Evolutionary conservation across 495 filamentous ascomycete genomes (phyloP).

Genomic region (Amniculicola lignicola): DNA sequence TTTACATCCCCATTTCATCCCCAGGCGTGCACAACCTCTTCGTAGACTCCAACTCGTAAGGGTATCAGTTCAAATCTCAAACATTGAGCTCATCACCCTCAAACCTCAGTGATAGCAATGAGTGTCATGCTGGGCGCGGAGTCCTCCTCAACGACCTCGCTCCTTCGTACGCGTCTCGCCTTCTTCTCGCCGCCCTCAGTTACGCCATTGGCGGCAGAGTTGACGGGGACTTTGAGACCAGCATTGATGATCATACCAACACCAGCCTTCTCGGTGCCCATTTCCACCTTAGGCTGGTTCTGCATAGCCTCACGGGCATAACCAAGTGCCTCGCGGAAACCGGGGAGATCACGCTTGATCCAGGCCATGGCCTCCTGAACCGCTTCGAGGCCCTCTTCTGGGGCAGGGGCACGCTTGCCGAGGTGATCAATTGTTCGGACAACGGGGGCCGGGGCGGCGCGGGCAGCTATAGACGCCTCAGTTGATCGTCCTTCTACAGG

Average conservation of each 20-base stretch:
- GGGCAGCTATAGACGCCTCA: too few relatives aligned
- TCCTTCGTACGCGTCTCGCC: too few relatives aligned
- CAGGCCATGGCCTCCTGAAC: conserved; percentile 25
- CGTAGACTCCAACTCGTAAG: conserved; percentile 1
- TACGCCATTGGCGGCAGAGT: conserved; percentile 32
- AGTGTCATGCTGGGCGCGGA: conserved; percentile 32
- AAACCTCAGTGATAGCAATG: conserved; percentile 37
- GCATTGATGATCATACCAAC: conserved; percentile 35
- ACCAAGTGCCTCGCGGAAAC: conserved; percentile 29
- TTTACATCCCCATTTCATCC: conserved; percentile 7
- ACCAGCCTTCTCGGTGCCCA: conserved; percentile 31
- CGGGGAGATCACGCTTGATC: conserved; percentile 35
- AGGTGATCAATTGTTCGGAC: conserved; percentile 11
- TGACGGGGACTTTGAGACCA: conserved; percentile 34
- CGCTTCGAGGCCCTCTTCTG: conserved; percentile 10
- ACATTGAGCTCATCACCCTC: conserved; percentile 1
- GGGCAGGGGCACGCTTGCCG: conserved; percentile 13
- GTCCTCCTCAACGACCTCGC: conserved; percentile 22
- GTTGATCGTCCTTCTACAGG: conserved; percentile 19
- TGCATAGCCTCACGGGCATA: conserved; percentile 36
- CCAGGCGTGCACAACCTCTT: conserved; percentile 1
- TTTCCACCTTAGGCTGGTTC: conserved; percentile 36
- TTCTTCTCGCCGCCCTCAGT: conserved; percentile 8
- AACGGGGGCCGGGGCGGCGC: conserved; percentile 11
- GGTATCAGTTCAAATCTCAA: conserved; percentile 15